These are phyloP conservation scores for Sparassis latifolia DNA, from an alignment of 1,284 basidiomycete species.

Conservation along the genomic window DNA sequence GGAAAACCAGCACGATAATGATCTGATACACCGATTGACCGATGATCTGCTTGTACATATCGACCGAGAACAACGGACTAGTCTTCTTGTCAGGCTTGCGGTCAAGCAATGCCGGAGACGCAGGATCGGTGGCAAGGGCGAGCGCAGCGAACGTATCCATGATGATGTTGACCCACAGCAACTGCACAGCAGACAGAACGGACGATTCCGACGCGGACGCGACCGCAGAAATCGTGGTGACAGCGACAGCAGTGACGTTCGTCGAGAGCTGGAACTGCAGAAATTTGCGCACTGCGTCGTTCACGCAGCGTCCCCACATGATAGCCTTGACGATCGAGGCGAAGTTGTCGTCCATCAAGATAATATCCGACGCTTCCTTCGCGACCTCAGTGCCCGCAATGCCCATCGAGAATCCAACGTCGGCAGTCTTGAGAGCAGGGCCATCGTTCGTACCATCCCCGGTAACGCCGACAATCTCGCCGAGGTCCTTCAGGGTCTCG, in stretches of 20 bases:
- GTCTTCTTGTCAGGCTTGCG: constrained; percentile 88
- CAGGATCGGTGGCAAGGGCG: constrained; percentile 94
- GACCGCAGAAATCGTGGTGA: constrained; percentile 90
- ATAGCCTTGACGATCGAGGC: constrained; percentile 94
- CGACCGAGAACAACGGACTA: constrained; percentile 82
- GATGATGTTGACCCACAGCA: constrained; percentile 96
- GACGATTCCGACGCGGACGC: constrained; percentile 74
- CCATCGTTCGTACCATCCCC: constrained; percentile 99
- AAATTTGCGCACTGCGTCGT: constrained; percentile 96
- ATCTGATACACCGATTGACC: constrained; percentile 90
- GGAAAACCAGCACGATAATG: constrained; percentile 79
- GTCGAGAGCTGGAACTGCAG: constrained; percentile 97
- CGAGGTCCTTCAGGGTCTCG: constrained; percentile 80
- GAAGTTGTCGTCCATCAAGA: constrained; percentile 98
- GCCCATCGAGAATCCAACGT: constrained; percentile 98
- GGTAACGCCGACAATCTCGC: constrained; percentile 94
- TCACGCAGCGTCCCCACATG: constrained; percentile 98
- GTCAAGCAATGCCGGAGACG: constrained; percentile 74
- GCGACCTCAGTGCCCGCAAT: constrained; percentile 98
- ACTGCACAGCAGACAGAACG: constrained; percentile 89
- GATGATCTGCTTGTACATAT: constrained; percentile 95
- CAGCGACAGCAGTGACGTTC: constrained; percentile 92
- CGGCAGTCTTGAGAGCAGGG: constrained; percentile 90
- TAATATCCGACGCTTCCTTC: constrained; percentile 98
- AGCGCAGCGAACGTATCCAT: constrained; percentile 99